Conservation (phyloP, 164 flowering plant genomes). For the Stephania yunnanensis region DNA sequence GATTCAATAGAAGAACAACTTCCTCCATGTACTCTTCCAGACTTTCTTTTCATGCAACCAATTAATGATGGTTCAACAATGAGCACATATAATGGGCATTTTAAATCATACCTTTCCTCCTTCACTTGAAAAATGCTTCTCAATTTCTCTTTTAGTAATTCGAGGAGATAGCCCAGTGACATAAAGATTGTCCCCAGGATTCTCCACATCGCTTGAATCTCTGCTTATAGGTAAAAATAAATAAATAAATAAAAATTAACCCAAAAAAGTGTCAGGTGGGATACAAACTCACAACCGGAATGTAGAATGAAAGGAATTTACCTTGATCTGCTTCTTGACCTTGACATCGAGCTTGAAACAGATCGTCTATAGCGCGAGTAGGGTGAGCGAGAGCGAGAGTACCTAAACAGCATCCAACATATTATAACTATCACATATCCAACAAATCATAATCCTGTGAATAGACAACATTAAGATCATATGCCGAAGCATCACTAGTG, state of each 20-base stretch:
- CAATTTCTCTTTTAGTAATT: conserved; percentile 69
- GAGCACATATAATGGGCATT: not conserved
- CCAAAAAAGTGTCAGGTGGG: no score
- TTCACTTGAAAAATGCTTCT: conserved; percentile 74
- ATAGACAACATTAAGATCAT: not conserved
- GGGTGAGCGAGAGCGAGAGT: conserved; percentile 56
- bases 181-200: conserved; percentile 91
- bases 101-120: conserved; percentile 51
- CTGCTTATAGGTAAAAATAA: conserved; percentile 38
- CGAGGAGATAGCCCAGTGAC: conserved; percentile 85
- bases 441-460: not conserved
- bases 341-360: conserved; percentile 45
- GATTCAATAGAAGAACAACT: no score
- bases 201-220: conserved; percentile 59
- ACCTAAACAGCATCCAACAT: conserved; percentile 17
- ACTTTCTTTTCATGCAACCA: no score
- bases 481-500: no score
- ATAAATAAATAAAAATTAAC: not conserved
- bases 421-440: not conserved
- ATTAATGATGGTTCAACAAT: not conserved
- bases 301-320: conserved; percentile 8
- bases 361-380: conserved; percentile 33
- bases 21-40: no score
- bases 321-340: conserved; percentile 61
- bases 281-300: not conserved